A percentile compares a stretch with the other conserved stretches of the same genome.
Conservation (phyloP, 805 yeast genomes). For the Wickerhamomyces ciferrii region DNA sequence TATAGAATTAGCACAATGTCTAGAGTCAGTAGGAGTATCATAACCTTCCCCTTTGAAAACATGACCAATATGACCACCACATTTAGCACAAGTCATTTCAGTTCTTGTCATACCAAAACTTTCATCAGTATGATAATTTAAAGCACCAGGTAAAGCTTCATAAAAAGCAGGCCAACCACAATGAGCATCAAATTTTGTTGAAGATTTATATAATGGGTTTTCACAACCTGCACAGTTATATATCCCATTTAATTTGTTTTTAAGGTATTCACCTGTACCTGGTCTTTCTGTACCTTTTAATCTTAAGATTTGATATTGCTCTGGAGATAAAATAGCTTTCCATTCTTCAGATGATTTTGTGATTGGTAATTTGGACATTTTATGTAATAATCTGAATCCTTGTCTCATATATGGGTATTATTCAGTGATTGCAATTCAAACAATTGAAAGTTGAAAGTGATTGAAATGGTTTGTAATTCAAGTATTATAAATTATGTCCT, state of each 20-base stretch:
- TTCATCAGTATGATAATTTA: conserved; percentile 54
- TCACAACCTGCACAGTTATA: conserved; percentile 87
- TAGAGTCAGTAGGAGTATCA: conserved; percentile 72
- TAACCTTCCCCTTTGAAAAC: conserved; percentile 93
- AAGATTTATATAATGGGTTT: conserved; percentile 71
- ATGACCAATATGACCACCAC: conserved; percentile 96
- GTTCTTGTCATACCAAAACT: conserved; percentile 76
- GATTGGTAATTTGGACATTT: conserved; percentile 11
- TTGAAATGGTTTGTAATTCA: too few species aligned
- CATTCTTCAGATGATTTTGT: conserved; percentile 53
- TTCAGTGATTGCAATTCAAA: too few species aligned
- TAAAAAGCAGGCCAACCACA: conserved; percentile 99
- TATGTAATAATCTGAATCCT: not conserved
- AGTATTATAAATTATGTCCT: too few species aligned
- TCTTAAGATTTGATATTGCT: conserved; percentile 74
- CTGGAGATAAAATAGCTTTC: conserved; percentile 72
- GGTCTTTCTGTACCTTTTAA: conserved; percentile 48
- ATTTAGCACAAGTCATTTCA: conserved; percentile 82
- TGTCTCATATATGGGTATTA: conserved; percentile 1
- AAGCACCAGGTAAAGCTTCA: conserved; percentile 80
- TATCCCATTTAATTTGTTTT: conserved; percentile 48
- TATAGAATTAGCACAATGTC: conserved; percentile 93
- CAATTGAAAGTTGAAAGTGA: too few species aligned
- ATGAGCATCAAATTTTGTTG: conserved; percentile 80
- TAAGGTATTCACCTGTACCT: conserved; percentile 33